Conservation (phyloP, 169 alveolate genomes). For the Theileria sp. region DNA sequence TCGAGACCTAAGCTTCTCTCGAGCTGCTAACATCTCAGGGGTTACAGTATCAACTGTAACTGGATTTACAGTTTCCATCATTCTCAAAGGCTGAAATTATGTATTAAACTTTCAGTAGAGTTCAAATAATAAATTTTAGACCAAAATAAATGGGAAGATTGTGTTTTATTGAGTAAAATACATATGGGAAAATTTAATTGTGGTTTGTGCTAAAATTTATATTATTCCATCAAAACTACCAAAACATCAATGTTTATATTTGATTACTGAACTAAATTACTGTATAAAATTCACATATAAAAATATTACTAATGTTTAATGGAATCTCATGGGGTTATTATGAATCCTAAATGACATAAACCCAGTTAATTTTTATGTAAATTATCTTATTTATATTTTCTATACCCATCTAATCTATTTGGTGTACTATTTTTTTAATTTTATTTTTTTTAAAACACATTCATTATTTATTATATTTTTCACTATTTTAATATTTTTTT, state of each 20-base stretch:
- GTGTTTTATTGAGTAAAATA: neutral
- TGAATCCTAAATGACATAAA: neutral
- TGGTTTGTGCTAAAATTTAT: neutral
- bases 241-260: neutral
- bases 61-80: slow-evolving; percentile 41
- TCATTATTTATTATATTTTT: neutral
- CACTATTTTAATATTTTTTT: neutral
- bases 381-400: neutral
- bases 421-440: neutral
- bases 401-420: neutral
- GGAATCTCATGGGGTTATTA: slow-evolving; percentile 5
- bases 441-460: neutral
- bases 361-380: neutral
- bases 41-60: slow-evolving; percentile 73
- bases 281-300: neutral
- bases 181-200: neutral
- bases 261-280: neutral
- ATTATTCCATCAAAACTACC: neutral
- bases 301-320: neutral
- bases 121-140: neutral
- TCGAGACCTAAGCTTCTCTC: slow-evolving; percentile 89
- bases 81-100: slow-evolving; percentile 6
- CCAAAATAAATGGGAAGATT: neutral
- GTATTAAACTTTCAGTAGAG: neutral
- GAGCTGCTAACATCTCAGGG: slow-evolving; percentile 88